phyloP scores from a whole-genome alignment of 2,329 filamentous ascomycete genomes.

The Arthrobotrys sinensis region DNA sequence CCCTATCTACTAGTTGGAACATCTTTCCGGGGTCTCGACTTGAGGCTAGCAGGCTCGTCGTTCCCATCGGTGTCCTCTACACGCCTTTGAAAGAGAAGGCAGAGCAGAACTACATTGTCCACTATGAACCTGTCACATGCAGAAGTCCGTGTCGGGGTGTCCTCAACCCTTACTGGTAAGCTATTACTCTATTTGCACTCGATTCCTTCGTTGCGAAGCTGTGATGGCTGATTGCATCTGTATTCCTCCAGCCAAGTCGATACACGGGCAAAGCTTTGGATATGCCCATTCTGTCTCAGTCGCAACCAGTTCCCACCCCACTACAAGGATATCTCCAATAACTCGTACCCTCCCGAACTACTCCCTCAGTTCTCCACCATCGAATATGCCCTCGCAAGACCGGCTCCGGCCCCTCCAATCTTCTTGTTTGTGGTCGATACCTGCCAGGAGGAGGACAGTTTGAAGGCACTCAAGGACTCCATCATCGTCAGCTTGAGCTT shows the following conservation, averaged over 20 bases:
- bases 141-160: constrained; percentile 92
- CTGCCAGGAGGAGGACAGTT: constrained; percentile 88
- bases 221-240: not conserved
- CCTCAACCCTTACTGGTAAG: constrained; percentile 95
- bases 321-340: constrained; percentile 90
- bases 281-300: constrained; percentile 89
- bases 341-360: constrained; percentile 85
- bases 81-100: constrained; percentile 96
- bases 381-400: constrained; percentile 84
- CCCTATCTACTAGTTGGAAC: constrained; percentile 79
- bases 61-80: constrained; percentile 95
- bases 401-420: constrained; percentile 87
- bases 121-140: constrained; percentile 97
- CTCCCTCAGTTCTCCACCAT: constrained; percentile 89
- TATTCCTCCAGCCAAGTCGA: constrained; percentile 78
- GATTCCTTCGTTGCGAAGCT: not conserved
- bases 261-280: constrained; percentile 86
- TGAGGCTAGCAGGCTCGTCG: constrained; percentile 94
- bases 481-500: constrained; percentile 88
- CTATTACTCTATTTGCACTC: constrained; percentile 28
- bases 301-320: constrained; percentile 86
- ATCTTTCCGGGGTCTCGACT: constrained; percentile 98
- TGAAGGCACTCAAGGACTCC: constrained; percentile 86
- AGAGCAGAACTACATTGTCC: constrained; percentile 70
- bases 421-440: constrained; percentile 91